A percentile compares a stretch with the other conserved stretches of the same genome.
These are phyloP conservation scores for Codiaeum variegatum DNA, from an alignment of 441 rosid genomes.

Conservation along the genomic window DNA sequence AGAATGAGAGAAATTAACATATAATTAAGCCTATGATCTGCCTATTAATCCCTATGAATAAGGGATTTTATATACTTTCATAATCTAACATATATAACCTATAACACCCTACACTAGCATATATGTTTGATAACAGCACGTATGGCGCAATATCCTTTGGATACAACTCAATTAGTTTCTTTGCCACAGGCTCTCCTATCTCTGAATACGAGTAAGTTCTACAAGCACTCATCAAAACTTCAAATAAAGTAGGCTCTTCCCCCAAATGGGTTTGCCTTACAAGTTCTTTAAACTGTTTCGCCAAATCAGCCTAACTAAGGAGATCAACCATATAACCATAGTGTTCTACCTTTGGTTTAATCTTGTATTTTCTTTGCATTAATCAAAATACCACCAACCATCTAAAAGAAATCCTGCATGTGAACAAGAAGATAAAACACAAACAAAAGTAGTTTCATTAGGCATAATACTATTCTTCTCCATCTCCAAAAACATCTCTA, in stretches of 20 bases:
- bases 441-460: conserved; percentile 48
- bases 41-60: no score
- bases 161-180: conserved; percentile 46
- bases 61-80: no score
- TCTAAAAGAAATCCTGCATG: conserved; percentile 52
- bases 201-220: conserved; percentile 32
- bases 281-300: conserved; percentile 39
- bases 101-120: conserved; percentile 41
- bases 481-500: conserved; percentile 45
- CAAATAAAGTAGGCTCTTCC: conserved; percentile 48
- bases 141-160: conserved; percentile 55
- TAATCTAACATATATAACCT: no score
- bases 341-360: conserved; percentile 47
- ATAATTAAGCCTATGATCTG: no score
- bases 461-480: conserved; percentile 39
- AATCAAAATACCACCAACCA: conserved; percentile 42
- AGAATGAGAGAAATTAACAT: no score
- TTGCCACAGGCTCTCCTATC: conserved; percentile 47
- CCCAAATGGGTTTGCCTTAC: conserved; percentile 40
- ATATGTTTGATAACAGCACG: conserved; percentile 47
- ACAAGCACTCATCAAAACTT: conserved; percentile 51
- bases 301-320: conserved; percentile 40
- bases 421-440: conserved; percentile 57
- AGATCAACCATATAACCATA: conserved; percentile 46
- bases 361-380: conserved; percentile 40